Conservation (phyloP, 1,284 basidiomycete species). For the Sporisorium iseilematis-ciliati region DNA sequence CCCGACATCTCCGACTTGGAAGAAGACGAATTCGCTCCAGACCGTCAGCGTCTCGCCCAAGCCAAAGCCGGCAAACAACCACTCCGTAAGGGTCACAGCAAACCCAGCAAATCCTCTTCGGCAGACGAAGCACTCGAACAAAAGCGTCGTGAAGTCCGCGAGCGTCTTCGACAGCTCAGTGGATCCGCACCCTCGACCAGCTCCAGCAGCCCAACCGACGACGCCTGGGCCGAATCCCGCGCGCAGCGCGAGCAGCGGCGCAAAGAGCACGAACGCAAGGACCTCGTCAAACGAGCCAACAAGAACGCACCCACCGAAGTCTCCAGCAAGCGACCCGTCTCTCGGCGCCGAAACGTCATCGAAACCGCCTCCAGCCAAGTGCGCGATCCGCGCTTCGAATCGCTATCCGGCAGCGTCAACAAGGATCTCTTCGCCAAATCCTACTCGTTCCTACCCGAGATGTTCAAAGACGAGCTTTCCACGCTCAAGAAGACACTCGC, state of each 20-base stretch:
- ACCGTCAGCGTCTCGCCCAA: constrained; percentile 26
- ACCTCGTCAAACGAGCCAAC: constrained; percentile 75
- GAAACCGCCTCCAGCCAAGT: constrained; percentile 78
- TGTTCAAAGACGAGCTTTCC: constrained; percentile 78
- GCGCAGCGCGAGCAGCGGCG: constrained; percentile 17
- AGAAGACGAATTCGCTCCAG: constrained; percentile 57
- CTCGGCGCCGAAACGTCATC: constrained; percentile 81
- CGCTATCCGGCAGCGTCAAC: constrained; percentile 79
- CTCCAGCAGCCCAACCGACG: constrained; percentile 2
- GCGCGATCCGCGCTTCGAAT: constrained; percentile 90
- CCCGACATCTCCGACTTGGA: constrained; percentile 47
- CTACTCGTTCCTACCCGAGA: constrained; percentile 82
- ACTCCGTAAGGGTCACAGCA: constrained; percentile 5
- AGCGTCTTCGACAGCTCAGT: constrained; percentile 40
- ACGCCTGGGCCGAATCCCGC: constrained; percentile 20
- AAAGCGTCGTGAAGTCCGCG: constrained; percentile 38
- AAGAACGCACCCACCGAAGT: constrained; percentile 93
- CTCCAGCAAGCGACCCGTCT: constrained; percentile 87
- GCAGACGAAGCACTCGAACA: constrained; percentile 33
- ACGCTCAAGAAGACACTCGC: constrained; percentile 78
- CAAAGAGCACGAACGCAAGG: constrained; percentile 33
- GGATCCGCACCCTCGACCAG: constrained; percentile 12
- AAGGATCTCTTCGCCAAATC: constrained; percentile 78
- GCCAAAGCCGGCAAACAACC: constrained; percentile 38
- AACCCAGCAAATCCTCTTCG: not conserved